phyloP scores from a whole-genome alignment of 1,284 basidiomycete genomes.

The Microbotryum intermedium region DNA sequence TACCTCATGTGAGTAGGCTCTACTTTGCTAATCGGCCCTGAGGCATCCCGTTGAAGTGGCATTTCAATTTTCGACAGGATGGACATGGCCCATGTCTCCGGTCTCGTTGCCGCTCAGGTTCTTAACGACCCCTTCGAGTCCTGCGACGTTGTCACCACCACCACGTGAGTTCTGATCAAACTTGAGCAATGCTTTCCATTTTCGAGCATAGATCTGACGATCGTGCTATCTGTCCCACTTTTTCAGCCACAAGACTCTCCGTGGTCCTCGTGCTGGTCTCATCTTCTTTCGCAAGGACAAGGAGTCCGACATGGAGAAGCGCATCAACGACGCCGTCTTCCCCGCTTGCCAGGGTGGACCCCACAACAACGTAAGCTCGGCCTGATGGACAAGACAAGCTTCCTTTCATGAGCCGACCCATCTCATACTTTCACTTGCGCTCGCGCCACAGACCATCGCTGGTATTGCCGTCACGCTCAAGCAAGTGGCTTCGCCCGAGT shows the following conservation, averaged over 20 bases:
- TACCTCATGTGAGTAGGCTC: slow-evolving; percentile 47
- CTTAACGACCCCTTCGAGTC: slow-evolving; percentile 89
- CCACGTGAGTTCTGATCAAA: slow-evolving; percentile 54
- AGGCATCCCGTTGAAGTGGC: slow-evolving; percentile 37
- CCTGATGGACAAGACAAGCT: background rate
- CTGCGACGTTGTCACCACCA: slow-evolving; percentile 96
- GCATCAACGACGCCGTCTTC: slow-evolving; percentile 98
- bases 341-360: slow-evolving; percentile 99
- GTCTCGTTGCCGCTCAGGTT: slow-evolving; percentile 87
- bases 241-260: slow-evolving; percentile 89
- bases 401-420: background rate
- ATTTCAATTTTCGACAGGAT: slow-evolving; percentile 48
- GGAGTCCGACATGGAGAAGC: slow-evolving; percentile 78
- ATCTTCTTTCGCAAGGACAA: slow-evolving; percentile 98
- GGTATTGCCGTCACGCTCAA: slow-evolving; percentile 90
- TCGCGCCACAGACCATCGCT: slow-evolving; percentile 81
- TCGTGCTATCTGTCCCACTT: slow-evolving; percentile 27
- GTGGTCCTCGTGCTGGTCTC: slow-evolving; percentile 93
- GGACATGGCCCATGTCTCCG: slow-evolving; percentile 97
- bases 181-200: background rate
- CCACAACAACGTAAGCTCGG: slow-evolving; percentile 80
- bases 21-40: background rate
- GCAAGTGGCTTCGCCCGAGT: slow-evolving; percentile 83
- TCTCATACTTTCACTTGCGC: background rate
- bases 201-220: background rate